phyloP scores from a whole-genome alignment of 768 basidiomycete genomes.

The Udeniomyces megalosporus region DNA sequence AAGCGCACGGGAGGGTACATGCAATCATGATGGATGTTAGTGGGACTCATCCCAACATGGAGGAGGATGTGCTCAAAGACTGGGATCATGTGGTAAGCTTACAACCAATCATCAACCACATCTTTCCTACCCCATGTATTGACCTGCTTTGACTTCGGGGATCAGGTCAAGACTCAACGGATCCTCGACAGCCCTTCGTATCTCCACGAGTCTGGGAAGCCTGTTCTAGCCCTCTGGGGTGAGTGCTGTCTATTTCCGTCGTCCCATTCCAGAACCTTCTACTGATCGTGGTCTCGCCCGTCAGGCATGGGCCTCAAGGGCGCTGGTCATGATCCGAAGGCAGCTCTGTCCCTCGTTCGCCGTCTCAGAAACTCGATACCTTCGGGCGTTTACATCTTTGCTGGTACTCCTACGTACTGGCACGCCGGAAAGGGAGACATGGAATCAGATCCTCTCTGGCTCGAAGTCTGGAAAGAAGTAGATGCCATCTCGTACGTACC shows the following conservation, averaged over 20 bases:
- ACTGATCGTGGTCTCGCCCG: constrained; percentile 26
- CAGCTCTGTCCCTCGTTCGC: constrained; percentile 40
- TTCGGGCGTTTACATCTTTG: constrained; percentile 50
- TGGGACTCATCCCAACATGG: constrained; percentile 38
- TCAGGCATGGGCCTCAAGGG: constrained; percentile 48
- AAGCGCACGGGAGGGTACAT: constrained; percentile 62
- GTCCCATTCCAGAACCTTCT: background rate
- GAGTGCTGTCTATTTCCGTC: constrained; percentile 23
- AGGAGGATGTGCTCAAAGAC: constrained; percentile 44
- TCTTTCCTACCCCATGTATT: background rate
- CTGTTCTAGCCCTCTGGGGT: constrained; percentile 60
- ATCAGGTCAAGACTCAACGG: background rate
- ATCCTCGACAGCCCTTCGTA: constrained; percentile 6
- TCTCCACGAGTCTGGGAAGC: constrained; percentile 36
- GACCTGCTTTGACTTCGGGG: too few relatives aligned
- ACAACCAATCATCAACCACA: background rate
- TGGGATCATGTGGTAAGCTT: constrained; percentile 44
- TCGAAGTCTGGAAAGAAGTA: constrained; percentile 54
- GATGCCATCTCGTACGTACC: constrained; percentile 14
- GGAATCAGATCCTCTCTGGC: constrained; percentile 48
- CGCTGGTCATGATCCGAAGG: constrained; percentile 43
- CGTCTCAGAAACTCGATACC: constrained; percentile 48
- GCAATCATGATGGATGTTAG: constrained; percentile 81
- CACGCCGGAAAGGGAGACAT: constrained; percentile 49
- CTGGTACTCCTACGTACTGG: constrained; percentile 37